Evolutionary conservation across 768 basidiomycete genomes (phyloP).

Genomic region (Termitomyces heimii): DNA sequence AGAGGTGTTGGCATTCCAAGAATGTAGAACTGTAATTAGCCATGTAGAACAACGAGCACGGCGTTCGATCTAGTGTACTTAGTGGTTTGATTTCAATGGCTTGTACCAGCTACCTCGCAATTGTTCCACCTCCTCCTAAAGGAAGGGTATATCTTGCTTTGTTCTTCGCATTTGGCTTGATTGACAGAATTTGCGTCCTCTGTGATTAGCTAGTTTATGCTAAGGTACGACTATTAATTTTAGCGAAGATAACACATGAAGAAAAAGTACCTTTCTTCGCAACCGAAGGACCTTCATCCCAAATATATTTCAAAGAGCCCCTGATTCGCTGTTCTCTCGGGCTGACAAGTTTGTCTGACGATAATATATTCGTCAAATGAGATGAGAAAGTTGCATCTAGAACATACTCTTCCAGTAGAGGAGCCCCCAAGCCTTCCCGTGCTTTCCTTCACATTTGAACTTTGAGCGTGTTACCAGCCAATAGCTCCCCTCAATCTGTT

Average conservation of each 20-base stretch:
- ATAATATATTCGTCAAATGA: constrained; percentile 3
- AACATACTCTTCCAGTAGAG: constrained; percentile 73
- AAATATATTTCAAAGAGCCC: constrained; percentile 71
- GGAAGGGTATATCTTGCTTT: neutral
- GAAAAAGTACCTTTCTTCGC: constrained; percentile 11
- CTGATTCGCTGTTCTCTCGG: constrained; percentile 55
- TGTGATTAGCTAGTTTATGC: neutral
- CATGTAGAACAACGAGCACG: neutral
- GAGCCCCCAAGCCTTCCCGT: constrained; percentile 82
- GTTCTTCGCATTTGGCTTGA: neutral
- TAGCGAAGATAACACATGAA: neutral
- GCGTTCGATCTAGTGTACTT: neutral
- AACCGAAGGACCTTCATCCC: constrained; percentile 54
- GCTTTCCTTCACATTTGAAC: constrained; percentile 67
- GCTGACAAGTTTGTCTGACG: constrained; percentile 56
- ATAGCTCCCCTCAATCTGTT: constrained; percentile 60
- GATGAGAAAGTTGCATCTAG: neutral
- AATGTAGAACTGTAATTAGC: constrained; percentile 1
- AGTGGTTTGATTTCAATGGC: too few species aligned
- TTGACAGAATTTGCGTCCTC: neutral
- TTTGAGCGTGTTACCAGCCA: constrained; percentile 71
- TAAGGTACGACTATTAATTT: neutral
- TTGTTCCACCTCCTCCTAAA: neutral
- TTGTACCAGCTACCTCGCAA: neutral
- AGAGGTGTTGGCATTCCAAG: constrained; percentile 26